Percentiles rank a stretch among this genome's conserved stretches.
These are phyloP conservation scores for Erythrophleum fordii DNA, from an alignment of 306 rosid genomes.

Conservation along the genomic window DNA sequence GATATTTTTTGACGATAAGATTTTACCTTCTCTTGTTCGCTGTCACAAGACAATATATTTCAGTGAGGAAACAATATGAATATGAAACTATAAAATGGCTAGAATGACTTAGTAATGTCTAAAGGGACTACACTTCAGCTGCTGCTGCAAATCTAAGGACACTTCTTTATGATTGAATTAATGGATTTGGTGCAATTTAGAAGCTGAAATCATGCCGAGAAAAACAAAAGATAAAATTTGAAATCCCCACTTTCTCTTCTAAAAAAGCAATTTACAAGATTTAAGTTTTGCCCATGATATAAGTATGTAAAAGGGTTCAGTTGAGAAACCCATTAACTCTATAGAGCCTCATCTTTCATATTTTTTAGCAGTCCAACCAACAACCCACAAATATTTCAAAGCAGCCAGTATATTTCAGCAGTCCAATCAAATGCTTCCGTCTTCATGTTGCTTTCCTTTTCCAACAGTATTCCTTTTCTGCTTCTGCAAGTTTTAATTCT, in stretches of 20 bases:
- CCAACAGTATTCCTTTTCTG: no score
- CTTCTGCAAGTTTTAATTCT: no score
- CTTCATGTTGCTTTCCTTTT: no score
- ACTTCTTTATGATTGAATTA: slow-evolving; percentile 20
- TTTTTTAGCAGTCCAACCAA: background rate
- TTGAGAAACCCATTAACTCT: background rate
- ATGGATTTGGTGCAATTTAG: slow-evolving; percentile 11
- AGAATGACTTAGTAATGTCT: slow-evolving; percentile 15
- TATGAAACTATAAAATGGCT: background rate
- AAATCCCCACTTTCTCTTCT: background rate
- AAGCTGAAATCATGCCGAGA: slow-evolving; percentile 8
- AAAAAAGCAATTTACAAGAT: background rate
- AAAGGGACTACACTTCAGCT: slow-evolving; percentile 9
- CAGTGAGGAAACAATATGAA: slow-evolving; percentile 27
- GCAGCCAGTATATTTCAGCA: background rate
- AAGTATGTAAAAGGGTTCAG: background rate
- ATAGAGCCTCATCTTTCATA: slow-evolving; percentile 5
- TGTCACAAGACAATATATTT: slow-evolving; percentile 48
- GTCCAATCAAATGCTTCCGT: no score
- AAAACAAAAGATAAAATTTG: slow-evolving; percentile 6
- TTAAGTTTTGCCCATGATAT: background rate
- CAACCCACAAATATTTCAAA: background rate
- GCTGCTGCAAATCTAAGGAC: slow-evolving; percentile 20
- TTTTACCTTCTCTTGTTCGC: slow-evolving; percentile 87
- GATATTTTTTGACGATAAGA: slow-evolving; percentile 83